Percentiles rank a stretch among this genome's conserved stretches.
phyloP scores from a whole-genome alignment of 2,329 filamentous ascomycete genomes.

The Aphanoascus verrucosus region DNA sequence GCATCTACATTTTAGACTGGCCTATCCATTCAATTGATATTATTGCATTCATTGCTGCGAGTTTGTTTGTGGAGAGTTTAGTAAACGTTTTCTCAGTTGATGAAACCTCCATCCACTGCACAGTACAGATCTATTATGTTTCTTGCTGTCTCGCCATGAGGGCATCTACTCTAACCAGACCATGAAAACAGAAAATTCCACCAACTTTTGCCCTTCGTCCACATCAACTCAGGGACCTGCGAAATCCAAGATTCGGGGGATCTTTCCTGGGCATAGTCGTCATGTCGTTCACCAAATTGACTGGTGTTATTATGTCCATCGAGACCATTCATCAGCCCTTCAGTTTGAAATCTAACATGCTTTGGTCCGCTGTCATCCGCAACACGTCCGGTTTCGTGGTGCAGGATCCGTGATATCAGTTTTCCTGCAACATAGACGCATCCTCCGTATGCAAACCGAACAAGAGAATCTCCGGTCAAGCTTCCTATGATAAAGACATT shows the following conservation, averaged over 20 bases:
- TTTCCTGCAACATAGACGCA: slow-evolving; percentile 48
- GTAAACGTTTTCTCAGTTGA: too few relatives aligned
- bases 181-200: slow-evolving; percentile 12
- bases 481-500: slow-evolving; percentile 49
- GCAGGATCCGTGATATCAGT: slow-evolving; percentile 28
- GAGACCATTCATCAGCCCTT: slow-evolving; percentile 3
- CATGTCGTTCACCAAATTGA: not conserved
- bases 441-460: slow-evolving; percentile 49
- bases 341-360: not conserved
- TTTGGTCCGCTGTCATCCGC: not conserved
- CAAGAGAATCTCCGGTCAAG: slow-evolving; percentile 50
- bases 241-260: not conserved
- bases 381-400: not conserved
- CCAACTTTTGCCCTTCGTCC: slow-evolving; percentile 10
- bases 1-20: too few relatives aligned
- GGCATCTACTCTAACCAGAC: slow-evolving; percentile 2
- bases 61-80: too few relatives aligned
- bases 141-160: not conserved
- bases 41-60: too few relatives aligned
- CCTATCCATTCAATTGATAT: too few relatives aligned
- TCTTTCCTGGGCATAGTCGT: not conserved
- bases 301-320: slow-evolving; percentile 1
- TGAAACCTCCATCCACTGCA: not conserved
- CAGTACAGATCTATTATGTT: not conserved
- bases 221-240: not conserved